Base-by-base conservation (phyloP, 2,329 filamentous ascomycete genomes). In the Drechslerella stenobrocha region DNA sequence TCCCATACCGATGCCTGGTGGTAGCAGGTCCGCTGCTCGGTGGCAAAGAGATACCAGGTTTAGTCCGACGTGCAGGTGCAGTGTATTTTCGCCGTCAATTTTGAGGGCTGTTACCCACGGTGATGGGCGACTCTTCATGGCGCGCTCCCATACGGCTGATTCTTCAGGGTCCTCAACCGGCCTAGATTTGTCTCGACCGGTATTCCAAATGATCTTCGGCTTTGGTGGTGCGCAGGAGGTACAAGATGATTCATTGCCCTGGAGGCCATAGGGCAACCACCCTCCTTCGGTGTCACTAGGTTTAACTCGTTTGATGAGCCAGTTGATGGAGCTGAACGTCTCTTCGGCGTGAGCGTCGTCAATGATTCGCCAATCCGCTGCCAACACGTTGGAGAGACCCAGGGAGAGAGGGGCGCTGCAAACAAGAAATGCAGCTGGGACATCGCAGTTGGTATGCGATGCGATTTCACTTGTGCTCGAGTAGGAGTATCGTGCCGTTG, bases 121-220 rank as follows among this genome's bases (percentile, higher is more conserved):
- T 0, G 75, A 51, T 1, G 81, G 79, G 9, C 79, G 76, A 15
- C 73, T 73, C 70, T 84, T 84, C 8, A 82, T 72, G 1, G 76
- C 75, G 34, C 77, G 76, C 71, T 85, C 83, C 66, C 79, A 83
- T 0, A 73, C 60, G 1, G 78, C 79, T 26, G 82, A 81, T 64
- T 79, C 77, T 57, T 77, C 72, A 0, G 79, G 77, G 69, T 84
- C 78, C 71, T 84, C 83, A 48, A 79, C 80, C 0, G 80, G 77
- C 11, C 75, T 75, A 18, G 80, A 71, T 32, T 75, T 75, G 2
- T 73, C 72, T 9, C 72, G 72, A 6, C 64, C 71, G 2, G 76
- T 46, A 18, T 71, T 73, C 79, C 78, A 81, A 23, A 75, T 71
- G 11, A 79, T 58, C 2, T 55, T 52, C 1, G 79, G 79, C 7